phyloP scores from a whole-genome alignment of 2,329 filamentous ascomycete species.

The Phialemoniopsis sp. region DNA sequence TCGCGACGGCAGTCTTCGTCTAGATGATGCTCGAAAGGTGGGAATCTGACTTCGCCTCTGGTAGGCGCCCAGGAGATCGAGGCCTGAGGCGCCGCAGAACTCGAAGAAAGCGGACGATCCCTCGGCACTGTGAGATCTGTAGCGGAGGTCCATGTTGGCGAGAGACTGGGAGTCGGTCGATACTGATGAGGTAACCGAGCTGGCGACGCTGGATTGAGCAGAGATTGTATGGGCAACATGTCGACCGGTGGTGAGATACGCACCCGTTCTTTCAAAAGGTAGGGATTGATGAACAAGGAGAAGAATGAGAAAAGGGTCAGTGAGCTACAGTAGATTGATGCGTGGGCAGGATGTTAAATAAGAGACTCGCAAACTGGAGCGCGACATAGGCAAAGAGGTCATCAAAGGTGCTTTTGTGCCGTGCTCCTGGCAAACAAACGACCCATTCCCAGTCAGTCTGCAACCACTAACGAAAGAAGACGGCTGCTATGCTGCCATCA shows the following conservation, averaged over 20 bases:
- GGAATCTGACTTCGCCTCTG: constrained; percentile 67
- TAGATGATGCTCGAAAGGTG: constrained; percentile 62
- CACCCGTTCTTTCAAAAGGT: constrained; percentile 31
- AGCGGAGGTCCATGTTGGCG: too few species aligned
- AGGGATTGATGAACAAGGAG: constrained; percentile 21
- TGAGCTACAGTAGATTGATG: constrained; percentile 14
- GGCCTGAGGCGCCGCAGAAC: too few species aligned
- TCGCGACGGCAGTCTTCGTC: constrained; percentile 52
- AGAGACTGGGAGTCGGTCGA: constrained; percentile 18
- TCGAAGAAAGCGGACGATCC: too few species aligned
- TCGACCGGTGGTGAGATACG: constrained; percentile 34
- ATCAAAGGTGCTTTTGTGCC: not conserved
- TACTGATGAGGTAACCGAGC: constrained; percentile 18
- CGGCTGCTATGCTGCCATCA: too few species aligned
- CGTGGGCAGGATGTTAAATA: constrained; percentile 10
- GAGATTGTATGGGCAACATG: constrained; percentile 63
- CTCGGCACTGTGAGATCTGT: too few species aligned
- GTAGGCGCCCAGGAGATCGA: constrained; percentile 17
- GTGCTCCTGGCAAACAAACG: too few species aligned
- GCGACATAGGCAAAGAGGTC: not conserved
- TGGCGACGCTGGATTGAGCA: constrained; percentile 57
- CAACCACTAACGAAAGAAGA: too few species aligned
- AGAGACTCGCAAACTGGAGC: not conserved
- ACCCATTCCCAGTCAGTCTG: too few species aligned
- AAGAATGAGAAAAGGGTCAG: constrained; percentile 18